Evolutionary conservation across 116 monocot species (phyloP), one percentile per base, ranked within the genome.

Genomic region (Dioscorea cayenensis): DNA sequence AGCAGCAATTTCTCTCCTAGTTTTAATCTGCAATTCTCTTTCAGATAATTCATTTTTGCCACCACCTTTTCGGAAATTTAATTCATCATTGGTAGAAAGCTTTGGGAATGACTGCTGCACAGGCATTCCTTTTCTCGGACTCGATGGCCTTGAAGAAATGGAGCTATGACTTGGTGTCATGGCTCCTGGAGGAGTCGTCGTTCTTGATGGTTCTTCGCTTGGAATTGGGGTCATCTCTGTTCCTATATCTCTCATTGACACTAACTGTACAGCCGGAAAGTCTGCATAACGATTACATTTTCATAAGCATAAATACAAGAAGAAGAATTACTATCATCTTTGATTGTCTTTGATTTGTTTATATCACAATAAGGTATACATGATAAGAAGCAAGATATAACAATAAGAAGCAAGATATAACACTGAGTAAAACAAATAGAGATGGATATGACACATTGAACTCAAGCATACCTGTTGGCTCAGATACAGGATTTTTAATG

Each of bases 181-280:
- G 22, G 89, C 71, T 60, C 70, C 82, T 14, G 70, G 62, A 6
- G 95, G 95, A 36, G 95, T 95, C 63, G 73, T 87, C 7, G 82
- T 92, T 65, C 82, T 85, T 14, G 95, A 95, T 23, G 85, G 87
- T 17, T 92, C 95, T 61, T 95, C 89, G 71, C 92, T 92, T 19
- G 92, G 75, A 49, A 85, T 75, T 3, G 95, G 95, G 4, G 95
- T 95, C 95, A 95, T 95, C 63, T 92, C 92, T 3, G 95, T 95
- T 65, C 95, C 95, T 19, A 87, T 82, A 60, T 95, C 92, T 75
- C 89, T 81, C 92, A 87, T 92, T 52, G 87, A 87, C 19, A 95
- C 87, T 29, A 86, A 75, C 62, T 77, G 67, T 49, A 59, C 78
- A 25, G 75, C 12, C 5, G 67, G 69, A 68, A 49, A 49, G 38